Conservation (phyloP, 2,329 filamentous ascomycete genomes). For the Trichophyton schoenleinii region DNA sequence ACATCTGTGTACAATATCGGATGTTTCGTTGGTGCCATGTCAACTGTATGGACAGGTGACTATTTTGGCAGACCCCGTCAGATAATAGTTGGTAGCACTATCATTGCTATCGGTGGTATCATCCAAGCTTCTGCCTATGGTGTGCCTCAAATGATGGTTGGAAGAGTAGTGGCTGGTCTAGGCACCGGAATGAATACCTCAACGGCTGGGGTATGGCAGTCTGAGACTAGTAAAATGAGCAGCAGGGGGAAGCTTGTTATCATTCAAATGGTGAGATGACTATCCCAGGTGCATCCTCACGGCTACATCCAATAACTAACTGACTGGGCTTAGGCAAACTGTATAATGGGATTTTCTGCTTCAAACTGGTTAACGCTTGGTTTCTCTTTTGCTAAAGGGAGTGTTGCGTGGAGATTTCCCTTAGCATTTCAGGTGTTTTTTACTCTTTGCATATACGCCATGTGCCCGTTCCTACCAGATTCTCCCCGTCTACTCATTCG, state of each 20-base stretch:
- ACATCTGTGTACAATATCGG: slow-evolving; percentile 27
- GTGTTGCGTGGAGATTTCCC: slow-evolving; percentile 34
- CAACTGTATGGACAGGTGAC: slow-evolving; percentile 10
- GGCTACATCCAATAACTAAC: slow-evolving; percentile 21
- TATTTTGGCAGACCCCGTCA: slow-evolving; percentile 24
- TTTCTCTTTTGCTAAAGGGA: slow-evolving; percentile 14
- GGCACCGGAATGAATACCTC: slow-evolving; percentile 41
- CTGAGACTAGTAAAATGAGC: slow-evolving; percentile 36
- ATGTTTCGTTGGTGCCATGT: slow-evolving; percentile 18
- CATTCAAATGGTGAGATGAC: slow-evolving; percentile 19
- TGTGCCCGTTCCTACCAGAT: slow-evolving; percentile 25
- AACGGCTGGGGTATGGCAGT: slow-evolving; percentile 37
- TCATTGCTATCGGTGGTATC: slow-evolving; percentile 25
- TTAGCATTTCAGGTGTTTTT: slow-evolving; percentile 39
- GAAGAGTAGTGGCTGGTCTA: slow-evolving; percentile 36
- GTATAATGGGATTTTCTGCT: slow-evolving; percentile 32
- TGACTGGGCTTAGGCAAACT: slow-evolving; percentile 16
- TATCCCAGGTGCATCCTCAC: slow-evolving; percentile 16
- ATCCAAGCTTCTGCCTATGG: slow-evolving; percentile 14
- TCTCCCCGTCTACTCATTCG: slow-evolving; percentile 22
- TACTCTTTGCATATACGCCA: slow-evolving; percentile 27
- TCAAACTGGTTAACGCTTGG: slow-evolving; percentile 36
- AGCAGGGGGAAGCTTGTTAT: slow-evolving; percentile 47
- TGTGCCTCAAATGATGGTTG: slow-evolving; percentile 38
- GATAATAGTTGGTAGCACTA: slow-evolving; percentile 43